Evolutionary conservation across 768 basidiomycete genomes (phyloP).

Genomic region (Chlorophyllum brunneum): DNA sequence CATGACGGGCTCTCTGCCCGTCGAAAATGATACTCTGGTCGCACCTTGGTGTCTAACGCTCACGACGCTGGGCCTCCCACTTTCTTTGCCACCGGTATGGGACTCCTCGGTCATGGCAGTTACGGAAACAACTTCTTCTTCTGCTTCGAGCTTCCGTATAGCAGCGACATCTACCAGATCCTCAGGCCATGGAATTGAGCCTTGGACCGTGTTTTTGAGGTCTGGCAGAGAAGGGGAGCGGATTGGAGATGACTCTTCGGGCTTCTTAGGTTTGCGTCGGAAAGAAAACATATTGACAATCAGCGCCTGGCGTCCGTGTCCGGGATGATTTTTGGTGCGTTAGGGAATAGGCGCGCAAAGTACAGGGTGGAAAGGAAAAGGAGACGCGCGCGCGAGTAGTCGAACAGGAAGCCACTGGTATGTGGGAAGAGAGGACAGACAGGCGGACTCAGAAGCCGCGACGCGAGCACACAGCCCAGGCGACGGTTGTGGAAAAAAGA

Average conservation of each 20-base stretch:
- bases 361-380: not conserved
- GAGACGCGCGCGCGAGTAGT: not conserved
- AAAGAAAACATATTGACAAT: constrained; percentile 61
- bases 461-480: not conserved
- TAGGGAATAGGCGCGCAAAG: not conserved
- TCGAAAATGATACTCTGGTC: constrained; percentile 58
- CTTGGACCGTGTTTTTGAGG: constrained; percentile 52
- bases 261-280: constrained; percentile 63
- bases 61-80: constrained; percentile 16
- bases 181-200: constrained; percentile 79
- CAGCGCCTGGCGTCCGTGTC: constrained; percentile 4
- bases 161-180: constrained; percentile 72
- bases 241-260: constrained; percentile 43
- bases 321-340: not conserved
- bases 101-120: not conserved
- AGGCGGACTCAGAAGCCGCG: not conserved
- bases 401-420: constrained; percentile 3
- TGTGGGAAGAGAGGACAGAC: constrained; percentile 12
- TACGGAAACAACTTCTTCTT: not conserved
- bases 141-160: constrained; percentile 38
- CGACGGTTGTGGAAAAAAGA: not conserved
- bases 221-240: constrained; percentile 83
- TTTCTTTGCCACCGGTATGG: not conserved
- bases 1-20: constrained; percentile 45
- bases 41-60: constrained; percentile 52